phyloP scores from a whole-genome alignment of 2,329 filamentous ascomycete genomes.

The Fusarium setosum region DNA sequence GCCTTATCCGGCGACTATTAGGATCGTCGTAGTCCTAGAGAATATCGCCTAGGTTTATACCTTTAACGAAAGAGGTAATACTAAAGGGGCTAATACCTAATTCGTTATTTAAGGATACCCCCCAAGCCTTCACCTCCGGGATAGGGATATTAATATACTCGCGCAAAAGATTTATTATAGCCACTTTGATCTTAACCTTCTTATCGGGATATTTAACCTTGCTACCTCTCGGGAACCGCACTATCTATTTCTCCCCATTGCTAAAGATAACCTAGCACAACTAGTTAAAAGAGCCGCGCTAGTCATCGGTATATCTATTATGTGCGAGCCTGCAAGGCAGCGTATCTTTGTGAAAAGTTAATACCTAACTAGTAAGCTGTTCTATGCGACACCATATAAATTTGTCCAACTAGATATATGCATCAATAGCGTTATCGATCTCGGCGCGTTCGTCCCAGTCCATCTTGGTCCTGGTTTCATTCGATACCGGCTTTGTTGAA shows the following conservation, averaged over 20 bases:
- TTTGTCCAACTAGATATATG: slow-evolving; percentile 1
- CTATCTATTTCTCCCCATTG: slow-evolving; percentile 7
- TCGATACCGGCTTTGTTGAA: too few relatives aligned
- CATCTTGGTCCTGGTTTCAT: too few relatives aligned
- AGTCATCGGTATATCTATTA: background rate
- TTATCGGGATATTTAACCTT: slow-evolving; percentile 7
- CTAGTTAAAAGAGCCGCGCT: slow-evolving; percentile 1
- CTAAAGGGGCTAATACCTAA: slow-evolving; percentile 16
- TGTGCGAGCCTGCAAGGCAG: slow-evolving; percentile 8
- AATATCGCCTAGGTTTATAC: background rate
- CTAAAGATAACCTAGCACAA: slow-evolving; percentile 8
- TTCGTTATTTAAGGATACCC: slow-evolving; percentile 4
- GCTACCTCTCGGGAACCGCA: slow-evolving; percentile 3
- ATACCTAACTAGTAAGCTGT: slow-evolving; percentile 10
- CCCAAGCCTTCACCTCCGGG: slow-evolving; percentile 13
- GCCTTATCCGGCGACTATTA: background rate
- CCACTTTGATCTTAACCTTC: slow-evolving; percentile 12
- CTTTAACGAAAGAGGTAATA: slow-evolving; percentile 15
- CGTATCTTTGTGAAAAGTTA: background rate
- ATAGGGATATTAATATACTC: slow-evolving; percentile 6
- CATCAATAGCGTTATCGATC: slow-evolving; percentile 4
- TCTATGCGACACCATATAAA: slow-evolving; percentile 7
- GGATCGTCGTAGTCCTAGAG: background rate
- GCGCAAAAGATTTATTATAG: slow-evolving; percentile 7
- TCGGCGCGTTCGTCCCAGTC: slow-evolving; percentile 11